Evolutionary conservation across 2,329 filamentous ascomycete genomes (phyloP), one percentile per base, ranked within the genome.

Genomic region (Orbilia oligospora): DNA sequence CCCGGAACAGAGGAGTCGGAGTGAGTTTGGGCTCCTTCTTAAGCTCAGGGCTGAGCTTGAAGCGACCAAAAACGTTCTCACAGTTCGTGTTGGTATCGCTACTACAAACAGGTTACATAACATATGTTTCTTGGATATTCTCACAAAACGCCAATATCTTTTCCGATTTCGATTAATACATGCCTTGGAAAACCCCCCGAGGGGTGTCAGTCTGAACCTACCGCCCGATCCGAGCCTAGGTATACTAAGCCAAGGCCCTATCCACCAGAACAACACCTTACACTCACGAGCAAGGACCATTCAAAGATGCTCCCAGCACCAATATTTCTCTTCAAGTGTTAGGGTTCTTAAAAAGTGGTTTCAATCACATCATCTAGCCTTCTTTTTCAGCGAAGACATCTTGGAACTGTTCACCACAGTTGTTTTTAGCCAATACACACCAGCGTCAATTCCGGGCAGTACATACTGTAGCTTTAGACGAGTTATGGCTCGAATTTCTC

Each of bases 321-420:
- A 91, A 0, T 88, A 93, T 0, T 86, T 99, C 5, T 97, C 94
- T 0, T 89, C 91, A 1, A 91, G 94, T 0, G 93, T 97, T 79
- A 90, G 95, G 18, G 87, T 98, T 1, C 88, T 92, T 53, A 98
- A 98, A 86, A 89, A 90, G 82, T 99, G 96, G 96, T 96, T 97
- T 84, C 88, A 90, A 80, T 88, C 89, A 1, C 96, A 99, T 84
- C 91, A 97, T 81, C 89, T 99, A 8, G 87, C 89, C 3, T 88
- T 88, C 14, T 92, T 97, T 83, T 87, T 98, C 81, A 87, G 88
- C 33, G 90, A 93, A 38, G 93, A 97, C 83, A 86, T 97, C 55
- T 88, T 97, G 76, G 96, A 99, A 85, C 88, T 99, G 16, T 86
- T 97, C 61, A 92, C 91, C 12, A 88, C 92, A 1, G 90, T 91